Evolutionary conservation across 1,284 basidiomycete species (phyloP), one percentile per base, ranked within the genome.

Genomic region (Leccinum holopus): DNA sequence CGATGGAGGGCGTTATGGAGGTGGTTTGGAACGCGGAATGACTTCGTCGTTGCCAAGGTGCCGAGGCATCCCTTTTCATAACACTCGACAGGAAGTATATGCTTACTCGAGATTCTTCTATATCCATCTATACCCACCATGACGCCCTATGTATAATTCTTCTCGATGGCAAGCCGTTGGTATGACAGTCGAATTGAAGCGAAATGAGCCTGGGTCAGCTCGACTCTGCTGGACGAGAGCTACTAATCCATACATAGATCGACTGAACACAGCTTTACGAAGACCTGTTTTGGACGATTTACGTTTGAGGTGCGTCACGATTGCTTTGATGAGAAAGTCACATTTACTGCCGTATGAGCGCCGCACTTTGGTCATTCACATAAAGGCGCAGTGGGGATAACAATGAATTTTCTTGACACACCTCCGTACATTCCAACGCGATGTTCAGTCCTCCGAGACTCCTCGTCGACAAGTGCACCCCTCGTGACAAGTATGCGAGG

Each of bases 401-500:
- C 49, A 49, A 39, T 49, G 52, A 14, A 37, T 39, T 32, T 61
- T 28, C 39, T 33, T 41, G 61, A 41, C 21, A 41, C 44, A 41
- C 44, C 55, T 54, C 44, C 47, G 47, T 44, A 25, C 56, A 55
- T 35, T 41, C 58, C 54, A 57, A 60, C 57, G 21, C 52, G 2
- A 76, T 74, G 74, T n/a, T 67, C 59, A 71, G 59, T 28, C 25
- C 72, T 33, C 61, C 75, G 21, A 69, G 72, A 60, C 72, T 74
- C 47, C 64, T 74, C 39, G 71, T 74, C 47, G 72, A 74, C 61
- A 75, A 74, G 64, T 74, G 72, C 49, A 76, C 75, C 1, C 72
- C 72, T 14, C 75, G 72, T 10, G 72, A 74, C 58, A 75, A 67
- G 66, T 74, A 74, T 64, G 72, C 72, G 32, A 60, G 70, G 60